Base-by-base conservation (phyloP, 768 basidiomycete genomes). In the Leccinum boreale region DNA sequence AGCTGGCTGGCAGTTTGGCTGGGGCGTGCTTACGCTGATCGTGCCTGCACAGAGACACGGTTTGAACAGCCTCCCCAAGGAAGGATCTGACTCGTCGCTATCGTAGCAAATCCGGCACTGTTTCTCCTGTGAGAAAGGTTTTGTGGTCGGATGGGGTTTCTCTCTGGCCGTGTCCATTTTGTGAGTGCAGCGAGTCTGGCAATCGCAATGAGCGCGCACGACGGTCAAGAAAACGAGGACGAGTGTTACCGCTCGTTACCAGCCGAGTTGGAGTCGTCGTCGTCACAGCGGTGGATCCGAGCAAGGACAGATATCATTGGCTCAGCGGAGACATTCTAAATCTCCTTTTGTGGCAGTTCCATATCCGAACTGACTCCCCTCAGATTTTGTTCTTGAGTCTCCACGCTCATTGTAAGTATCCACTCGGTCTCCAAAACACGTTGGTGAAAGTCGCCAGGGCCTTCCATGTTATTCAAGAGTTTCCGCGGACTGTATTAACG, bases 101-200 rank as follows among this genome's bases (percentile, higher is more conserved):
- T 89, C 87, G 26, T 92, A 78, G 68, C 93, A 95, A 48, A 95
- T 95, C 53, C 93, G 81, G 67, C 93, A 94, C 67, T 89, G 88
- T 65, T 81, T 87, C 65, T 84, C 84, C 52, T 81, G 64, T 26
- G 65, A 46, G 35, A n/a, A 24, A 28, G 56, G 44, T 36, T 31
- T 29, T 19, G 60, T 5, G 15, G 50, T 31, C 17, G 59, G 1
- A 5, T 53, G 45, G 14, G 59, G 23, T 26, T 56, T 61, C 21
- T 63, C 62, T 29, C 53, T 36, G 55, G 61, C 26, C 63, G 62
- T 70, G 57, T 15, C 45, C 61, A 53, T 54, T 61, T 55, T 54
- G 64, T 14, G 42, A 24, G 53, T 19, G 19, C 4, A 19, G 50
- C 11, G 48, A 39, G 17, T 39, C 36, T 39, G 36, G 14, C 2